Percentiles rank a stretch among this genome's conserved stretches.
These are phyloP conservation scores for Leccinum longicurvipes DNA, from an alignment of 768 basidiomycete species.

Conservation along the genomic window DNA sequence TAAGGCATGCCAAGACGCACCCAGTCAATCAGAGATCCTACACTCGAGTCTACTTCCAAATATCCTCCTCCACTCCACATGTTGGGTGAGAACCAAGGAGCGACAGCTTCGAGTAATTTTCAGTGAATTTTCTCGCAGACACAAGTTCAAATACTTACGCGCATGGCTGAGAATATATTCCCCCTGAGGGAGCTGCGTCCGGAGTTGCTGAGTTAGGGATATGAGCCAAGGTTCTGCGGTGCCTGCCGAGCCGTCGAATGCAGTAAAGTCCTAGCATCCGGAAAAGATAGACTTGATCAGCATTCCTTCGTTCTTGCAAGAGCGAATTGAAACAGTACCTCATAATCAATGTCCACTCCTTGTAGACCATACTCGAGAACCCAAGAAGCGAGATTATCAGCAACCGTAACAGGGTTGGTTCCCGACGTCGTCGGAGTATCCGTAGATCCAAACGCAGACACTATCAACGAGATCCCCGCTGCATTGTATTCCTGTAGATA, in stretches of 20 bases:
- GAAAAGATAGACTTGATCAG: background rate
- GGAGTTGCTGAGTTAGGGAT: constrained; percentile 30
- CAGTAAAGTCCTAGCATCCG: constrained; percentile 51
- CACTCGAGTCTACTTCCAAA: constrained; percentile 34
- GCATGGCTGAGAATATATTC: constrained; percentile 35
- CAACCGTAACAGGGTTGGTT: constrained; percentile 35
- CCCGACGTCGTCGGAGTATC: constrained; percentile 40
- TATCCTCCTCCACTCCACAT: constrained; percentile 41
- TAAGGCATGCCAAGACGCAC: constrained; percentile 15
- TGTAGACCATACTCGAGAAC: constrained; percentile 45
- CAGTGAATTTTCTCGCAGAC: no score
- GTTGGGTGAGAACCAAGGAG: constrained; percentile 40
- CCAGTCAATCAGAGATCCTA: constrained; percentile 45
- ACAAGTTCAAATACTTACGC: constrained; percentile 20
- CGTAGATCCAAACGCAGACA: constrained; percentile 48
- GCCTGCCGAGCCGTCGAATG: constrained; percentile 38
- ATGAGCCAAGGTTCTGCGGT: constrained; percentile 46
- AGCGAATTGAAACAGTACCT: constrained; percentile 18
- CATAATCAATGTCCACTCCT: constrained; percentile 55
- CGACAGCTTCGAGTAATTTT: constrained; percentile 32
- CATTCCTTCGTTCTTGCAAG: background rate
- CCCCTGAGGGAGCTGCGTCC: constrained; percentile 30
- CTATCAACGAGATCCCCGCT: constrained; percentile 56
- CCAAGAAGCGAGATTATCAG: constrained; percentile 43
- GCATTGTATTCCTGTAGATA: constrained; percentile 48